Conservation (phyloP, 495 filamentous ascomycete species). For the Barbatosphaeria neglecta region DNA sequence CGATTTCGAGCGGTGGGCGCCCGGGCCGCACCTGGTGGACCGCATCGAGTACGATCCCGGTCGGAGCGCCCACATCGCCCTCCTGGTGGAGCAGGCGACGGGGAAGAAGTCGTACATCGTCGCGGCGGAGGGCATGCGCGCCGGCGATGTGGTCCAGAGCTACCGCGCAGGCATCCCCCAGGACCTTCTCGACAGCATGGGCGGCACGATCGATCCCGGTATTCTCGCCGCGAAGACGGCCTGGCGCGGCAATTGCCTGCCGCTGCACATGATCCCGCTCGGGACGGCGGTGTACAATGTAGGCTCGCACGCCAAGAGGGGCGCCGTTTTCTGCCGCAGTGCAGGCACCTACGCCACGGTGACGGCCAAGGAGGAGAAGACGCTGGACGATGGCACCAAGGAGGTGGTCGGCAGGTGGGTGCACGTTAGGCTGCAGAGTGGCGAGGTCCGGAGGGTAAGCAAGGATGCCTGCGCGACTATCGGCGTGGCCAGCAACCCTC, state of each 20-base stretch:
- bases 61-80: conserved; percentile 83
- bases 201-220: conserved; percentile 82
- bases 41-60: conserved; percentile 94
- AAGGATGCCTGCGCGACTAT: conserved; percentile 89
- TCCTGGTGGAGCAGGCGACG: conserved; percentile 60
- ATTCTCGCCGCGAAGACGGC: conserved; percentile 88
- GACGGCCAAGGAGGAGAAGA: conserved; percentile 68
- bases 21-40: conserved; percentile 77
- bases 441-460: conserved; percentile 77
- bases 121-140: conserved; percentile 83
- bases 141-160: conserved; percentile 82
- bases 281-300: conserved; percentile 86
- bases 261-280: conserved; percentile 85
- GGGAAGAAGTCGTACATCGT: conserved; percentile 75
- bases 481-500: conserved; percentile 83
- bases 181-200: conserved; percentile 78
- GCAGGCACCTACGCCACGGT: conserved; percentile 86
- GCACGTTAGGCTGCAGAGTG: conserved; percentile 75
- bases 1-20: conserved; percentile 64
- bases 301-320: conserved; percentile 58
- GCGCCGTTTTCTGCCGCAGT: conserved; percentile 83
- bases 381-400: conserved; percentile 41
- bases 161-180: conserved; percentile 80
- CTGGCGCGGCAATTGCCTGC: conserved; percentile 89
- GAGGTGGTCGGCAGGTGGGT: conserved; percentile 54